Evolutionary conservation across 2,329 filamentous ascomycete species (phyloP), one percentile per base, ranked within the genome.

Genomic region (Ophiosphaerella korrae): DNA sequence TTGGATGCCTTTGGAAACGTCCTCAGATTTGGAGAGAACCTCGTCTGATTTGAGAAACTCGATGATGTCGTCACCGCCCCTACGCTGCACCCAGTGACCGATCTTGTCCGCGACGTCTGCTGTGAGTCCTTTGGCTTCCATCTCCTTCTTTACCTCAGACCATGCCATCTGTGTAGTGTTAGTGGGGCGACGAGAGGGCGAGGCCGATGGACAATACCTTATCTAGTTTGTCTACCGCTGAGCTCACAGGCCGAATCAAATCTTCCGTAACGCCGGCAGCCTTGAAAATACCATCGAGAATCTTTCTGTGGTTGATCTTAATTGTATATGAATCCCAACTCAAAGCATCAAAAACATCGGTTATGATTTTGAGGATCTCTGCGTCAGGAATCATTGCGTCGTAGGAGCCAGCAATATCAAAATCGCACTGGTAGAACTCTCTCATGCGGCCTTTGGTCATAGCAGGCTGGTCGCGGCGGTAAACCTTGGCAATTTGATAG

Each of bases 341-440:
- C 21, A 97, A 80, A 41, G 84, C 84, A 62, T 93, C 85, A 67
- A 97, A 96, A 35, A 96, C 88, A 71, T 97, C 92, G 64, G 85
- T 86, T 42, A 90, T 84, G 60, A 97, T 92, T 50, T 88, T 84
- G 63, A 97, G 77, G 52, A 96, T 88, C 77, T 97, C 92, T 33
- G 92, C 89, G 69, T 97, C 93, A 49, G 92, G 90, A 23, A 96
- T 83, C 92, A 97, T 96, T 46, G 90, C 77, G 71, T 96, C 93
- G 77, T 91, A 95, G 36, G 78, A 80, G 54, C 92, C 67, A 11
- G 92, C 92, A 76, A 97, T 93, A 72, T 97, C 92, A 70, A 97
- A 95, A 77, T 97, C 93, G 78, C 92, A 97, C 76, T 97, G 92
- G 78, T 95, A 96, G 76, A 96, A 96, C 76, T 97, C 93, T 68